Conservation (phyloP, 2,329 filamentous ascomycete species). For the Aspergillus melleus region DNA sequence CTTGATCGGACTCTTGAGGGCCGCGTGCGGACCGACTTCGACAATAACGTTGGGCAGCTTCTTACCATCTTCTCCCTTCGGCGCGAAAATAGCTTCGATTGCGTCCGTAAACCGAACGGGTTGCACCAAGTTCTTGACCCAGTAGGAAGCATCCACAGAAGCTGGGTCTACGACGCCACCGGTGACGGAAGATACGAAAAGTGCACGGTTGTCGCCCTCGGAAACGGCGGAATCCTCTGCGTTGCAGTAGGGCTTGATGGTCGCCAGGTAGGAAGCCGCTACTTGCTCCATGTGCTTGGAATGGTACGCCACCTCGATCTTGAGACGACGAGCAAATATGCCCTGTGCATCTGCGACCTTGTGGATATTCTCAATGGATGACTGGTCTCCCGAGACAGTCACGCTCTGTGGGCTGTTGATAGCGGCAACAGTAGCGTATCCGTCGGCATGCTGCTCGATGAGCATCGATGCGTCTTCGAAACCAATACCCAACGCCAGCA, state of each 20-base stretch:
- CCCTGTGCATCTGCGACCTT: background rate
- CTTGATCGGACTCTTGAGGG: background rate
- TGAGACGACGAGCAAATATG: background rate
- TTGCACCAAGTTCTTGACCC: background rate
- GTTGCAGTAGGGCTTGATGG: background rate
- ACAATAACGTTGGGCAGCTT: background rate
- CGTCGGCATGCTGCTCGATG: background rate
- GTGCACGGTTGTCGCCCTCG: background rate
- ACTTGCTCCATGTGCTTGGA: background rate
- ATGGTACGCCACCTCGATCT: background rate
- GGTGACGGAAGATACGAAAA: background rate
- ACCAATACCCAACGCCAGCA: conserved; percentile 8
- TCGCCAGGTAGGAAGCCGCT: background rate
- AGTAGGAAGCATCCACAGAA: background rate
- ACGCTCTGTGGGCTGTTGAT: background rate
- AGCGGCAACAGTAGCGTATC: background rate
- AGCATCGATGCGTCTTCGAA: background rate
- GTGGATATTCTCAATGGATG: background rate
- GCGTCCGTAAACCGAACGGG: background rate
- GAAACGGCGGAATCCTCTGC: background rate
- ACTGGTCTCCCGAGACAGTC: background rate
- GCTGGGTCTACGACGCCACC: background rate
- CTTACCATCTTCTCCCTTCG: background rate
- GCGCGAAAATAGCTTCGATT: background rate
- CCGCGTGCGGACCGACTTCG: background rate